Evolutionary conservation across 345 rosid species (phyloP).

Genomic region (Rhodamnia argentea): DNA sequence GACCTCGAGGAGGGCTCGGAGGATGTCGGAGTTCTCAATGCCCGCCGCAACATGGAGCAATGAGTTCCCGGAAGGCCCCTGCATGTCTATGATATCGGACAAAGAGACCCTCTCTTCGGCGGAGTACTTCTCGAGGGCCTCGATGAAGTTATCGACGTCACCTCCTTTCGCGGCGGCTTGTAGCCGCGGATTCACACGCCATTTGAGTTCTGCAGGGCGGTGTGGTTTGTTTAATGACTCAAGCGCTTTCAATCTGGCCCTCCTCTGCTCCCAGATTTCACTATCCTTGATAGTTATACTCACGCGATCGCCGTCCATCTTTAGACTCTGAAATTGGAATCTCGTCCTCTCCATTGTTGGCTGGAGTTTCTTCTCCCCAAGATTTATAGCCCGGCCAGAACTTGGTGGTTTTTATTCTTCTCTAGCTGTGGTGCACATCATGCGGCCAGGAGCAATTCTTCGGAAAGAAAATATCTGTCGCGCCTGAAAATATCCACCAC

Average conservation of each 20-base stretch:
- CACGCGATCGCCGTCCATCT: background rate
- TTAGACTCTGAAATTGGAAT: background rate
- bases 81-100: background rate
- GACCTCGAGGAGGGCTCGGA: background rate
- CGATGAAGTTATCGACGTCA: background rate
- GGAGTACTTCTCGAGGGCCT: background rate
- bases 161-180: background rate
- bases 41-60: background rate
- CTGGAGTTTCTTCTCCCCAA: background rate
- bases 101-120: background rate
- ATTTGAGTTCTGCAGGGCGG: background rate
- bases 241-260: background rate
- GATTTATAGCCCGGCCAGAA: background rate
- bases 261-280: background rate
- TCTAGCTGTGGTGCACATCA: background rate
- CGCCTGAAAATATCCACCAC: background rate
- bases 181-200: background rate
- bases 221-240: rapidly evolving
- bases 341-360: background rate
- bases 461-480: background rate
- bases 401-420: background rate
- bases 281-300: background rate
- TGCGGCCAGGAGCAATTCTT: background rate
- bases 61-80: background rate
- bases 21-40: background rate